Evolutionary conservation across 2,329 filamentous ascomycete genomes (phyloP).

Genomic region (Tolypocladium cylindrosporum): DNA sequence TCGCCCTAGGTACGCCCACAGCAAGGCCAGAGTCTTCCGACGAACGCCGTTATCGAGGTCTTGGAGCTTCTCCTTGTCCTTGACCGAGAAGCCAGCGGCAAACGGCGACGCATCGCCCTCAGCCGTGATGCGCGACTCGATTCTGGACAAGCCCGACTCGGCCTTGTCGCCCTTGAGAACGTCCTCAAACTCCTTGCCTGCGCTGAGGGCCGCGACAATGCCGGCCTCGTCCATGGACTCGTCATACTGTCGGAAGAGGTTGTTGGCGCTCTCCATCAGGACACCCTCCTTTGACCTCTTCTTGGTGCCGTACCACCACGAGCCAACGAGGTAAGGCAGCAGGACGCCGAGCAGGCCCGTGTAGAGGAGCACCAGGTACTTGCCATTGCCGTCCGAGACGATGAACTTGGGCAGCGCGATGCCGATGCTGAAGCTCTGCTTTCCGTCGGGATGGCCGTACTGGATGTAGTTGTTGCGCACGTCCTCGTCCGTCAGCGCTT

Average conservation of each 20-base stretch:
- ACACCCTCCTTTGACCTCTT: constrained; percentile 88
- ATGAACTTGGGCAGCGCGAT: constrained; percentile 93
- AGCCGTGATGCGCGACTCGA: constrained; percentile 72
- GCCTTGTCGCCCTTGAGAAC: constrained; percentile 68
- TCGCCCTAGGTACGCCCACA: constrained; percentile 93
- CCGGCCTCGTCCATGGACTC: constrained; percentile 73
- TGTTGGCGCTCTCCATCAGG: constrained; percentile 85
- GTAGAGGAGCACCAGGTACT: constrained; percentile 89
- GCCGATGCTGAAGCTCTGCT: constrained; percentile 95
- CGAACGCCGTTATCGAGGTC: constrained; percentile 71
- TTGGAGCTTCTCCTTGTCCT: constrained; percentile 68
- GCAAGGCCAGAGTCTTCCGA: constrained; percentile 76
- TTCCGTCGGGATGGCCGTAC: constrained; percentile 93
- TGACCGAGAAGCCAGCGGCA: constrained; percentile 51
- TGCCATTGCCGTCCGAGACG: constrained; percentile 85
- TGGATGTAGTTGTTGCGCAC: constrained; percentile 94
- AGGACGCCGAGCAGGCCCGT: constrained; percentile 79
- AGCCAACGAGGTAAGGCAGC: constrained; percentile 85
- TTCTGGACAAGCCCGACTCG: constrained; percentile 69
- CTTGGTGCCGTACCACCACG: constrained; percentile 98
- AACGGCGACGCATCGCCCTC: constrained; percentile 42
- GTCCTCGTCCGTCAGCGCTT: constrained; percentile 94
- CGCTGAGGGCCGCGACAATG: constrained; percentile 71
- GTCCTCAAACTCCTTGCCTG: constrained; percentile 75
- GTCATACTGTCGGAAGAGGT: constrained; percentile 86